These are phyloP conservation scores for Quercus rubra DNA, from an alignment of 306 rosid species.

Conservation along the genomic window DNA sequence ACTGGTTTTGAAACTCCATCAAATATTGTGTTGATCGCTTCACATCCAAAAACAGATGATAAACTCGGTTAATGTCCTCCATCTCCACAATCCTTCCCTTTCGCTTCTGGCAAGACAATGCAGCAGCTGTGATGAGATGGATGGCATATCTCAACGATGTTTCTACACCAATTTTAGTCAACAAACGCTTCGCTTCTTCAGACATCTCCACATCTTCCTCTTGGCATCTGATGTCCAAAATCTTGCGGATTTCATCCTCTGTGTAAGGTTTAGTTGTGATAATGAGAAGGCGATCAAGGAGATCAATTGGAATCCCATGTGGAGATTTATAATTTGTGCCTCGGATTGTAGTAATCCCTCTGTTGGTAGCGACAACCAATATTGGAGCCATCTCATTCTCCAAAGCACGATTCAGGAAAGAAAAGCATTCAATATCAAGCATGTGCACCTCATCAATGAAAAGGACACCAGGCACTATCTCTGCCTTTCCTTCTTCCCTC, in stretches of 20 bases:
- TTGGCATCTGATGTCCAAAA: slow-evolving; percentile 82
- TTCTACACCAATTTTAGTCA: slow-evolving; percentile 92
- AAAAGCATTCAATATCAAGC: slow-evolving; percentile 98
- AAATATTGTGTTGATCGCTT: slow-evolving; percentile 94
- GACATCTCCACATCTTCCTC: slow-evolving; percentile 98
- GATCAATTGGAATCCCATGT: slow-evolving; percentile 91
- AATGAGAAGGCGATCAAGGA: slow-evolving; percentile 90
- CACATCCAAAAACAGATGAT: slow-evolving; percentile 92
- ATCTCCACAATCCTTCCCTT: slow-evolving; percentile 83
- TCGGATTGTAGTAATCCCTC: slow-evolving; percentile 90
- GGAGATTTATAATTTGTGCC: slow-evolving; percentile 97
- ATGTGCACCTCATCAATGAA: slow-evolving; percentile 97
- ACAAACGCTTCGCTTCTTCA: slow-evolving; percentile 70
- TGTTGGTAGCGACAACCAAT: slow-evolving; percentile 88
- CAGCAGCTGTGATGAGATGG: slow-evolving; percentile 82
- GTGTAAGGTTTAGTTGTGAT: slow-evolving; percentile 89
- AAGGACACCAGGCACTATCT: slow-evolving; percentile 93
- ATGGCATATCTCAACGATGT: slow-evolving; percentile 93
- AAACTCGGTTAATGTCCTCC: slow-evolving; percentile 89
- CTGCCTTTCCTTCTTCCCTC: slow-evolving; percentile 99
- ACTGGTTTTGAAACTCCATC: slow-evolving; percentile 91
- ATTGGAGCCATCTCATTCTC: slow-evolving; percentile 99
- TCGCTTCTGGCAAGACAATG: slow-evolving; percentile 81
- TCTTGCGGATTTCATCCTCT: slow-evolving; percentile 73
- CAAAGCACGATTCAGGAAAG: slow-evolving; percentile 85